Evolutionary conservation across 2,329 filamentous ascomycete species (phyloP).

Genomic region (Monosporascus sp.): DNA sequence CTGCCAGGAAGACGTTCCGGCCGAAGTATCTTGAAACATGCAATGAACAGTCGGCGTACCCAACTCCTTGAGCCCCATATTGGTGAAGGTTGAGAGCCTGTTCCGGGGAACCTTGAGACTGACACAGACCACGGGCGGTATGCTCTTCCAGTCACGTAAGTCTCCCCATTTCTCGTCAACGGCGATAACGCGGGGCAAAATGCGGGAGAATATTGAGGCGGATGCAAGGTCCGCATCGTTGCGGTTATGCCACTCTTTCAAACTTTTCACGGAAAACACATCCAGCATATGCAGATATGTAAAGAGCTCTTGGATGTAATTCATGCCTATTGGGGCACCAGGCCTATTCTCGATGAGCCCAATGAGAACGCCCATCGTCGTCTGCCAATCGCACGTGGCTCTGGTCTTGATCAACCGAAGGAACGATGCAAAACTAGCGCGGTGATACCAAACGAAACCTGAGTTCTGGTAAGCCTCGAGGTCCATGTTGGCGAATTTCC

Average conservation of each 20-base stretch:
- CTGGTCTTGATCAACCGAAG: conserved; percentile 10
- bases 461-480: neutral
- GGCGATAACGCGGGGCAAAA: conserved; percentile 28
- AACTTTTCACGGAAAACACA: conserved; percentile 18
- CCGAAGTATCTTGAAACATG: neutral
- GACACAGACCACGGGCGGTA: conserved; percentile 13
- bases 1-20: neutral
- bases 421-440: conserved; percentile 8
- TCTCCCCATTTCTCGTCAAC: conserved; percentile 1
- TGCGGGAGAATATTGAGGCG: conserved; percentile 2
- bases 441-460: conserved; percentile 3
- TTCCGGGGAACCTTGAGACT: conserved; percentile 12
- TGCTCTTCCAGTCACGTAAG: conserved; percentile 9
- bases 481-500: neutral
- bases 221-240: conserved; percentile 14
- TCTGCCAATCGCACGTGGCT: conserved; percentile 28
- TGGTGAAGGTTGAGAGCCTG: conserved; percentile 4
- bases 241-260: conserved; percentile 1
- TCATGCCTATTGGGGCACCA: conserved; percentile 19
- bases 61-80: neutral
- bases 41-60: conserved; percentile 8
- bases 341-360: conserved; percentile 25
- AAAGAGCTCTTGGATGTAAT: conserved; percentile 30
- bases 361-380: conserved; percentile 22
- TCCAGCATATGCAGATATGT: conserved; percentile 31